phyloP scores from a whole-genome alignment of 345 rosid species.

The Raphanus raphanistrum region DNA sequence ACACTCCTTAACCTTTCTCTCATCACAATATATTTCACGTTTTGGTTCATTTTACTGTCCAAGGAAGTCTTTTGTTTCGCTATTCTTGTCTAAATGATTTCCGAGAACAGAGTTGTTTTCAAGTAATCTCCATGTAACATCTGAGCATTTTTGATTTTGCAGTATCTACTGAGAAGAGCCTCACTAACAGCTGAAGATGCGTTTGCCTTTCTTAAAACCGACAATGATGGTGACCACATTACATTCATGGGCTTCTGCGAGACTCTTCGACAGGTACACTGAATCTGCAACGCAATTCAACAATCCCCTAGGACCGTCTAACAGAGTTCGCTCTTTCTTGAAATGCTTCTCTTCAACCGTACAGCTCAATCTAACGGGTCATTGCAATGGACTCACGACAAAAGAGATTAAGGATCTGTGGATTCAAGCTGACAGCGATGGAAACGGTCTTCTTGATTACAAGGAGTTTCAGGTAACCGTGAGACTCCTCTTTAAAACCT shows the following conservation, averaged over 20 bases:
- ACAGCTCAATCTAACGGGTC: slow-evolving; percentile 81
- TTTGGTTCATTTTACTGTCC: not conserved
- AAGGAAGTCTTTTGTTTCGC: not conserved
- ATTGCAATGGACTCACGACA: slow-evolving; percentile 60
- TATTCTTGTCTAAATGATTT: not conserved
- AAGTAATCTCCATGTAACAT: slow-evolving; percentile 28
- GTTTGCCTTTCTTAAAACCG: slow-evolving; percentile 71
- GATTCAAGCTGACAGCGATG: slow-evolving; percentile 80
- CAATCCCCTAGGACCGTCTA: not conserved
- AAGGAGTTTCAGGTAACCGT: slow-evolving; percentile 78
- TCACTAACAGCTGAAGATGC: slow-evolving; percentile 72
- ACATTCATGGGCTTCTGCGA: slow-evolving; percentile 72
- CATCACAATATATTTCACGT: not conserved
- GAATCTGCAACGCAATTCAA: not conserved
- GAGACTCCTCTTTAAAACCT: not conserved
- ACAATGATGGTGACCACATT: slow-evolving; percentile 55
- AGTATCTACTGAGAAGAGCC: slow-evolving; percentile 68
- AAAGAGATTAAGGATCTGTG: slow-evolving; percentile 81
- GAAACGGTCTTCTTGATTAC: slow-evolving; percentile 66
- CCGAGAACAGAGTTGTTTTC: not conserved
- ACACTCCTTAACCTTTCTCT: not conserved
- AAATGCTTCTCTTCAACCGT: not conserved
- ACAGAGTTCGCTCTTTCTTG: slow-evolving; percentile 12
- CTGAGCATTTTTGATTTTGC: slow-evolving; percentile 32
- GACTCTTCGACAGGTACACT: slow-evolving; percentile 75